A percentile compares a stretch with the other conserved stretches of the same genome.
Evolutionary conservation across 1,139 yeast species (phyloP).

Genomic region (Spathaspora sp.): DNA sequence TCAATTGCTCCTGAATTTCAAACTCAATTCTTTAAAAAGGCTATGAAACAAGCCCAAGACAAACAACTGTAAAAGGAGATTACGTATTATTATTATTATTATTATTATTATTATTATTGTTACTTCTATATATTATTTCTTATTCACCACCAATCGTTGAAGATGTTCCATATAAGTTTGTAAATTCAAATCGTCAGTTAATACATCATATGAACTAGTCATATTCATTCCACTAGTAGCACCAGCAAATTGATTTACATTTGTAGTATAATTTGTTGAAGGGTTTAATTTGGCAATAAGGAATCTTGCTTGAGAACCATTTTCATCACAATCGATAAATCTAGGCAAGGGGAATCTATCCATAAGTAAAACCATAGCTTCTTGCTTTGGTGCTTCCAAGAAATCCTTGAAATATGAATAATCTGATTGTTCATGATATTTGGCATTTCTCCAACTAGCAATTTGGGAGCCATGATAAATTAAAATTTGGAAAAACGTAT

Average conservation of each 20-base stretch:
- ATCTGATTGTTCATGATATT: constrained; percentile 65
- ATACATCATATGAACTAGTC: constrained; percentile 37
- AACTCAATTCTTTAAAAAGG: constrained; percentile 30
- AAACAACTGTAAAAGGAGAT: background rate
- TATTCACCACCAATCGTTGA: constrained; percentile 31
- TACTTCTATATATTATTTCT: constrained; percentile 3
- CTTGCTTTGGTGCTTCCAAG: constrained; percentile 63
- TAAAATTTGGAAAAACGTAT: constrained; percentile 68
- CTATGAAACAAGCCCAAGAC: constrained; percentile 25
- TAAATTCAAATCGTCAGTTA: constrained; percentile 71
- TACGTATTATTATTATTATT: too few species aligned
- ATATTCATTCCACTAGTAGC: constrained; percentile 16
- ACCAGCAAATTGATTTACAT: constrained; percentile 30
- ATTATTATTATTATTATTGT: too few species aligned
- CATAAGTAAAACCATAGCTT: constrained; percentile 63
- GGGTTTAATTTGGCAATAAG: constrained; percentile 75
- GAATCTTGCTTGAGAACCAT: constrained; percentile 78
- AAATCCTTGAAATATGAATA: constrained; percentile 61
- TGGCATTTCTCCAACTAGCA: constrained; percentile 69
- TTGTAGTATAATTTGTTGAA: constrained; percentile 55
- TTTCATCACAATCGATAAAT: constrained; percentile 72
- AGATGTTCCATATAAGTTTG: constrained; percentile 67
- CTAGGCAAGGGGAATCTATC: constrained; percentile 76
- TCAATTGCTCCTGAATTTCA: constrained; percentile 10
- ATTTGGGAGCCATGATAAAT: constrained; percentile 68